Evolutionary conservation across 345 rosid species (phyloP).

Genomic region (Bruguiera parviflora): DNA sequence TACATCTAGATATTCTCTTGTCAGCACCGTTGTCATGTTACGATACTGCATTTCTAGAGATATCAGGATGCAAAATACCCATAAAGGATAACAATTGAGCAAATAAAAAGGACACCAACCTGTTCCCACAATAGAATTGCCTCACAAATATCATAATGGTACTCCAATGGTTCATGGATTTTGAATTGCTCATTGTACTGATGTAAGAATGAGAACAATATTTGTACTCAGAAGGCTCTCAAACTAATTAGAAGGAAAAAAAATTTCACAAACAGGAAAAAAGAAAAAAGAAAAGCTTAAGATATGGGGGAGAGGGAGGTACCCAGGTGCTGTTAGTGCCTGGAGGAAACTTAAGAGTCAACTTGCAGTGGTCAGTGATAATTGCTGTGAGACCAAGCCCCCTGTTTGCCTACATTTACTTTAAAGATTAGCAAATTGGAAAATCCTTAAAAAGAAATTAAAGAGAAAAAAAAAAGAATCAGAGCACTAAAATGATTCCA

Average conservation of each 20-base stretch:
- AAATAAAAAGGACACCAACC: constrained; percentile 42
- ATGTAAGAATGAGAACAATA: constrained; percentile 29
- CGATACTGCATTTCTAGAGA: constrained; percentile 63
- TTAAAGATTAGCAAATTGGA: background rate
- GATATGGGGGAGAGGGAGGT: constrained; percentile 15
- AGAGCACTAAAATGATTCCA: background rate
- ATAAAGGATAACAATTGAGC: constrained; percentile 4
- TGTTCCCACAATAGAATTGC: constrained; percentile 93
- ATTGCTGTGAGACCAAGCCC: constrained; percentile 86
- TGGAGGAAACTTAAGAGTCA: constrained; percentile 78
- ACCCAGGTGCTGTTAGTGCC: constrained; percentile 99
- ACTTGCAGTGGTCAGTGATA: constrained; percentile 68
- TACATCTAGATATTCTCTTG: constrained; percentile 87
- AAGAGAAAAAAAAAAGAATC: background rate
- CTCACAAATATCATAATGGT: constrained; percentile 79
- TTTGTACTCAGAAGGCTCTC: constrained; percentile 3
- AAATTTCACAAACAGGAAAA: background rate
- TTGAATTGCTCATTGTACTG: constrained; percentile 93
- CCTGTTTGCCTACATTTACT: constrained; percentile 58
- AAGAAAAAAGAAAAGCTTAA: background rate
- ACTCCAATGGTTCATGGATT: constrained; percentile 82
- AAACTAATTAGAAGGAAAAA: background rate
- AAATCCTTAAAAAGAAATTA: background rate
- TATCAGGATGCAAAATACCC: constrained; percentile 23
- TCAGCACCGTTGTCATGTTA: constrained; percentile 93